Evolutionary conservation across 2,329 filamentous ascomycete genomes (phyloP), one percentile per base, ranked within the genome.

Genomic region (Cladosporium phlei): DNA sequence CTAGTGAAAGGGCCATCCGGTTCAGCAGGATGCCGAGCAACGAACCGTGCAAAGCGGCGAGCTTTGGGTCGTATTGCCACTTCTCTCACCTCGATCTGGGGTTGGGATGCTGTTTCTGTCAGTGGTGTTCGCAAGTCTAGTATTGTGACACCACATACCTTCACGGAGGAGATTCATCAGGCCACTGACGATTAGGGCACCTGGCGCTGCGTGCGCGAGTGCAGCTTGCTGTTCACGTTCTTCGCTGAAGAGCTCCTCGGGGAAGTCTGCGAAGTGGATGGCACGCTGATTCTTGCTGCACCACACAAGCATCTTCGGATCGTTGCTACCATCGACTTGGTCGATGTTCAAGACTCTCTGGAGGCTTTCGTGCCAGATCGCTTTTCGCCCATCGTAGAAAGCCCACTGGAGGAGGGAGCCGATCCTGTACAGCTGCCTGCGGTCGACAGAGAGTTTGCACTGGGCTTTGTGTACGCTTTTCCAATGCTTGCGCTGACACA

Each of bases 341-440:
- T 19, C 30, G 6, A 34, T 19, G 10, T 19, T 20, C 30, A 11
- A 9, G 7, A 34, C 30, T 34, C 12, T 34, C 10, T 17, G 11
- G 3, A 34, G 4, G 5, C 17, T 17, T 2, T 34, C n/a, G 30
- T 2, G 12, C 30, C 30, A 34, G 5, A 34, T 3, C 11, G 8
- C 30, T 10, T 34, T 34, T 4, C 30, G 6, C 6, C 11, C 24
- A 6, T 25, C 9, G 20, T 52, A 54, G 47, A 52, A 58, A 6
- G 43, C 22, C 6, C 29, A 11, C 11, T 55, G 49, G 5, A 55
- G 40, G 9, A 57, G 12, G 1, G 48, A 29, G 0, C 29, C 55
- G 11, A 51, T 53, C 9, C 57, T 53, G 14, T 52, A 52, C 24
- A 58, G 19, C 16, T 30, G 21, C 40, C 42, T 53, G 24, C 24